Percentiles rank a stretch among this genome's conserved stretches.
Evolutionary conservation across 1,139 yeast species (phyloP).

Genomic region (Saccharomyces hybrid): DNA sequence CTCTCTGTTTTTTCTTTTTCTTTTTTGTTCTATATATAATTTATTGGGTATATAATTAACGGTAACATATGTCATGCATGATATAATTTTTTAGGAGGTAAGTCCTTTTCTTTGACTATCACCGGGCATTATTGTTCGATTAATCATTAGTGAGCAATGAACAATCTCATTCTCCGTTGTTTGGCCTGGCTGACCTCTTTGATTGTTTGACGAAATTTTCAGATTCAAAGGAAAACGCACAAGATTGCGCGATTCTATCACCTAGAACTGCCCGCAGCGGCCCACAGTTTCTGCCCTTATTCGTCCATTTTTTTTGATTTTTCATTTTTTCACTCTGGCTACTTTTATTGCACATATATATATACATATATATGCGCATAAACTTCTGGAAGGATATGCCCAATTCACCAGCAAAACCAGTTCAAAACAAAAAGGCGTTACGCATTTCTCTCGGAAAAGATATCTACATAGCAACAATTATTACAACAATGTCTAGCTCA

Average conservation of each 20-base stretch:
- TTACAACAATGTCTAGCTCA: constrained; percentile 24
- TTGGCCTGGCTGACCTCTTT: not conserved
- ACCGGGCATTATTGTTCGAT: not conserved
- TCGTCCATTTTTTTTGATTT: not conserved
- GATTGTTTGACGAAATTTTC: not conserved
- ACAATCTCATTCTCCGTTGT: not conserved
- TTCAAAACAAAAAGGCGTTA: not conserved
- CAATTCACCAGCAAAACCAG: not conserved
- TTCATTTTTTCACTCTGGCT: not conserved
- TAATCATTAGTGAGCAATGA: not conserved
- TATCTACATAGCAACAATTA: constrained; percentile 12
- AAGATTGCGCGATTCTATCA: not conserved
- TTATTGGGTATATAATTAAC: too few species aligned
- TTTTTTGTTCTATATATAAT: too few species aligned
- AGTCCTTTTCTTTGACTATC: not conserved
- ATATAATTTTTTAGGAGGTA: not conserved
- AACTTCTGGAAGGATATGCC: not conserved
- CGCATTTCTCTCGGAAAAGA: not conserved
- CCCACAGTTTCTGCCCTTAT: not conserved
- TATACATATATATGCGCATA: not conserved
- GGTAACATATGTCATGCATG: too few species aligned
- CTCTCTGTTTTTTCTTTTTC: too few species aligned
- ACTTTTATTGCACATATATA: not conserved
- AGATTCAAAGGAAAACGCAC: not conserved
- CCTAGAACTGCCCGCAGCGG: not conserved